Evolutionary conservation across 345 rosid genomes (phyloP), one percentile per base, ranked within the genome.

Genomic region (Dipteronia dyeriana): DNA sequence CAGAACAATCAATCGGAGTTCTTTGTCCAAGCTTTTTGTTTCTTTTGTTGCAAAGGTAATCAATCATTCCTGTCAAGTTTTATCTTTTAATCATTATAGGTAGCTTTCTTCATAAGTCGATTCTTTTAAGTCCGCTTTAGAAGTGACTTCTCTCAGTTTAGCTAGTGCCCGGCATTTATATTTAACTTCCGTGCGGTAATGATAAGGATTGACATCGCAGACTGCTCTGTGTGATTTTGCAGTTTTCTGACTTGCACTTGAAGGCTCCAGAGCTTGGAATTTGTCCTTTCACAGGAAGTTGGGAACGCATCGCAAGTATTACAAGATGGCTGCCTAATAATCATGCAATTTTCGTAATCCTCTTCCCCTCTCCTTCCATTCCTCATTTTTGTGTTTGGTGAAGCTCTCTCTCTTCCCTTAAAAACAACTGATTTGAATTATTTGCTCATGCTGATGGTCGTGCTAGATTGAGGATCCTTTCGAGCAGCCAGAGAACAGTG

Each of bases 381-480:
- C 62, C 0, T 10, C 41, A 23, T 9, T 29, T 4, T 64, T 65
- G 57, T 53, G 57, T 53, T 23, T 61, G 20, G 41, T 29, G 49
- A 38, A 49, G 11, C 71, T 4, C 29, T 57, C 71, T 56, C 19
- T 64, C 2, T 75, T 45, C 45, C 8, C 29, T 13, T 49, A 13
- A 41, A 45, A 20, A 59, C 62, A 41, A 14, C 41, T 47, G 6
- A 54, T 51, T n/a, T 53, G n/a, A 54, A 12, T 29, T 77, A 49
- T 16, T 63, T 66, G 29, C 31, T 41, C 16, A 38, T 23, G 56
- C 57, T 77, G 39, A 16, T 80, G 70, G 67, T 75, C 72, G 57
- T 59, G 54, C 75, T 78, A 95, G 98, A 82, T 93, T 62, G 99
- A 95, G 87, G 99, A 95, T 86, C 99, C 98, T 25, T 88, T 91